Evolutionary conservation across 176 grass and related monocot species (phyloP).

Genomic region (Carex parvula): DNA sequence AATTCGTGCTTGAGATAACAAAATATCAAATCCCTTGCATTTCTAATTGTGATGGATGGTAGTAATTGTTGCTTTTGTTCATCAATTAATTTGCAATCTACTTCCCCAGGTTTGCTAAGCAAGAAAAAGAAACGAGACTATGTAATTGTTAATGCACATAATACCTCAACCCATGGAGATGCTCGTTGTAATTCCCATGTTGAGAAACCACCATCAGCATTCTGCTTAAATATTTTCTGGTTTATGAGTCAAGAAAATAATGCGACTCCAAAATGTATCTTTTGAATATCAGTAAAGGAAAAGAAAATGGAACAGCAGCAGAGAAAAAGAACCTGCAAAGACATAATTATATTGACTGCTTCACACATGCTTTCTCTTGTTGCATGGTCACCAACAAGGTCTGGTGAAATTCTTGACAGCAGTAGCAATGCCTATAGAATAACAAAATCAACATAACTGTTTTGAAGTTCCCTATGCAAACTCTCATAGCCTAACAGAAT

Average conservation of each 20-base stretch:
- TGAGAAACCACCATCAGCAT: slow-evolving; percentile 61
- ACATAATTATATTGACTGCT: slow-evolving; percentile 1
- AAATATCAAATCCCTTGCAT: background rate
- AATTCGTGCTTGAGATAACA: background rate
- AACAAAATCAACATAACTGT: background rate
- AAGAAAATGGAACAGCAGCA: background rate
- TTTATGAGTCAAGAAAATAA: slow-evolving; percentile 1
- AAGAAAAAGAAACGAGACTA: background rate
- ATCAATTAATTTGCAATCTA: background rate
- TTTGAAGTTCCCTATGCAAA: background rate
- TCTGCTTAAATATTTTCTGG: slow-evolving; percentile 38
- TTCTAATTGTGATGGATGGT: background rate
- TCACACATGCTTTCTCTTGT: slow-evolving; percentile 19
- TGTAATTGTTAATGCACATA: background rate
- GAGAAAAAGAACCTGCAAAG: slow-evolving; percentile 23
- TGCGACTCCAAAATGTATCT: background rate
- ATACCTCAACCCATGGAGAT: slow-evolving; percentile 71
- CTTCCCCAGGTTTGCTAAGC: background rate
- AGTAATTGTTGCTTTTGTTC: background rate
- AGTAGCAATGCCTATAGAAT: slow-evolving; percentile 6
- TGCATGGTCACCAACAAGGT: slow-evolving; percentile 23
- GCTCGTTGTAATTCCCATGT: slow-evolving; percentile 63
- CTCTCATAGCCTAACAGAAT: background rate
- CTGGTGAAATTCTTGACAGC: background rate
- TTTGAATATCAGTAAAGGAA: too few species aligned